Conservation (phyloP, 2,329 filamentous ascomycete genomes). For the Penicillium sp. region DNA sequence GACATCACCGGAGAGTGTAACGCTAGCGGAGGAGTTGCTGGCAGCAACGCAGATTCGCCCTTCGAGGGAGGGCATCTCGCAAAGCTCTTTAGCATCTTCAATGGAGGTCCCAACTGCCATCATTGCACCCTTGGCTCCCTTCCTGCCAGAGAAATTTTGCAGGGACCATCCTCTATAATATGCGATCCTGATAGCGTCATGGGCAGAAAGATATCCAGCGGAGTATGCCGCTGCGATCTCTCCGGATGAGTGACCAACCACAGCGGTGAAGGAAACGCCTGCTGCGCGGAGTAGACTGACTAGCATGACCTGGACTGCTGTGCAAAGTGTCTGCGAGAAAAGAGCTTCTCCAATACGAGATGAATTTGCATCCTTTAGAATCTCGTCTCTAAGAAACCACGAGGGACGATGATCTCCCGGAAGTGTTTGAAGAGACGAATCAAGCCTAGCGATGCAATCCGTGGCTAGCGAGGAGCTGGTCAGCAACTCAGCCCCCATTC, state of each 20-base stretch:
- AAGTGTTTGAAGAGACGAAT: conserved; percentile 18
- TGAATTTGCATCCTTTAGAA: conserved; percentile 7
- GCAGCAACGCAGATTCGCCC: conserved; percentile 35
- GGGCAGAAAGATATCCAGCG: conserved; percentile 42
- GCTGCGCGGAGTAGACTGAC: conserved; percentile 29
- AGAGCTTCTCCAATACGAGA: conserved; percentile 21
- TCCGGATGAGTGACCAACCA: conserved; percentile 52
- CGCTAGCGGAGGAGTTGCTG: conserved; percentile 41
- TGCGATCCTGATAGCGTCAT: conserved; percentile 46
- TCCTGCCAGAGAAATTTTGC: conserved; percentile 10
- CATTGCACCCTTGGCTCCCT: conserved; percentile 46
- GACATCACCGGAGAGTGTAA: conserved; percentile 48
- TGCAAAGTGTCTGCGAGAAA: conserved; percentile 27
- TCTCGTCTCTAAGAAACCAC: conserved; percentile 22
- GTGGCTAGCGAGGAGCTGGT: conserved; percentile 4
- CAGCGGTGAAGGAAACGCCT: conserved; percentile 35
- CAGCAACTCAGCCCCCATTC: conserved; percentile 27
- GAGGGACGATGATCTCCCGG: conserved; percentile 22
- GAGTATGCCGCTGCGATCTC: conserved; percentile 55
- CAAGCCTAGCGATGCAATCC: conserved; percentile 16
- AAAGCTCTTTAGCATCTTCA: conserved; percentile 37
- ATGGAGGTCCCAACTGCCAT: conserved; percentile 45
- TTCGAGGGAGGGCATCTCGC: conserved; percentile 24
- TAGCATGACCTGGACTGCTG: conserved; percentile 29
- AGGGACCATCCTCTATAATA: conserved; percentile 47